A percentile compares a stretch with the other conserved stretches of the same genome.
These are phyloP conservation scores for Helotiales sp. DNA, from an alignment of 2,329 filamentous ascomycete species.

Conservation along the genomic window DNA sequence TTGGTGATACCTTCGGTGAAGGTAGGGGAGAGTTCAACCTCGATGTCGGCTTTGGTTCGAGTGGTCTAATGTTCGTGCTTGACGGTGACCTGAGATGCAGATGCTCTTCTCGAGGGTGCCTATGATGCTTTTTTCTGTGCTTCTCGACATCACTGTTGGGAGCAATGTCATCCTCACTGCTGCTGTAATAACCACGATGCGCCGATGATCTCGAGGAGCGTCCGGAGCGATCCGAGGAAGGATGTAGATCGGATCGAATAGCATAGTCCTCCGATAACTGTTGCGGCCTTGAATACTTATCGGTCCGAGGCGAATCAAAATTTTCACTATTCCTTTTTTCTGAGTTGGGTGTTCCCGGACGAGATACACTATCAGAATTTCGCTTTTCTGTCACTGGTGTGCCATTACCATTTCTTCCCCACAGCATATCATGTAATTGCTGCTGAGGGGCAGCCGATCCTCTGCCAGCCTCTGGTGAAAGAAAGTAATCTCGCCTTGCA, in stretches of 20 bases:
- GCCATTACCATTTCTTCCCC: constrained; percentile 31
- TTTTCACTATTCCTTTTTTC: constrained; percentile 24
- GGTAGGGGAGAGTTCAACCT: constrained; percentile 26
- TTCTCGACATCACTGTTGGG: constrained; percentile 31
- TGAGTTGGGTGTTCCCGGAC: constrained; percentile 21
- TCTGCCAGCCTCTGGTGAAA: constrained; percentile 47
- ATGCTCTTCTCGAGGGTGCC: constrained; percentile 16
- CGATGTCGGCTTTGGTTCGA: constrained; percentile 20
- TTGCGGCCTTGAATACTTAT: constrained; percentile 27
- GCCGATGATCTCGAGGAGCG: constrained; percentile 25
- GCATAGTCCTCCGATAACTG: constrained; percentile 27
- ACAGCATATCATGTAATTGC: constrained; percentile 36
- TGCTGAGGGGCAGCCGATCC: constrained; percentile 37
- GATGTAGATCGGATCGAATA: constrained; percentile 20
- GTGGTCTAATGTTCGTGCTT: constrained; percentile 27
- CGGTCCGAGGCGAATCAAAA: constrained; percentile 24
- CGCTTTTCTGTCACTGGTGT: constrained; percentile 31
- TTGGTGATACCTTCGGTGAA: constrained; percentile 33
- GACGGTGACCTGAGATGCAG: constrained; percentile 26
- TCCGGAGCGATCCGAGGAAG: constrained; percentile 20
- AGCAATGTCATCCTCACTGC: constrained; percentile 31
- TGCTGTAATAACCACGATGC: constrained; percentile 24
- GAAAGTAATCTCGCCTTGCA: constrained; percentile 39
- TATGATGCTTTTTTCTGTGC: constrained; percentile 15
- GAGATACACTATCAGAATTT: constrained; percentile 25